Percentiles rank a stretch among this genome's conserved stretches.
Evolutionary conservation across 2,329 filamentous ascomycete species (phyloP).

Genomic region (Venturia pyrina): DNA sequence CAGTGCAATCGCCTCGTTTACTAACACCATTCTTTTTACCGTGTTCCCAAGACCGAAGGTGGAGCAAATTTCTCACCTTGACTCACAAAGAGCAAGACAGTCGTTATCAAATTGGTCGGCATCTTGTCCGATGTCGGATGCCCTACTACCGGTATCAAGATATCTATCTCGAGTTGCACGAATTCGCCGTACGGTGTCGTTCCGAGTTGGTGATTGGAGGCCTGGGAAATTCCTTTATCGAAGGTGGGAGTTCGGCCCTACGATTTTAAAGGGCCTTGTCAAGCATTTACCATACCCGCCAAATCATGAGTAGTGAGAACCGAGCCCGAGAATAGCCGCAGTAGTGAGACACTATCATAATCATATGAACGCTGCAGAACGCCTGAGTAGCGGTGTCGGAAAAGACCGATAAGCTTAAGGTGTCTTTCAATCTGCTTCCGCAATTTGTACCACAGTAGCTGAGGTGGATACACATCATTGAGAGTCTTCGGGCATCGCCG

Average conservation of each 20-base stretch:
- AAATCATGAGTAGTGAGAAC: background rate
- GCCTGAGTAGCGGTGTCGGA: background rate
- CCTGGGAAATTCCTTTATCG: background rate
- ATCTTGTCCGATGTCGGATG: background rate
- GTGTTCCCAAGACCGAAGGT: background rate
- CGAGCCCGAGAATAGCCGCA: background rate
- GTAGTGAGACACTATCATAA: background rate
- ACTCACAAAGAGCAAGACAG: background rate
- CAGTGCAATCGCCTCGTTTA: background rate
- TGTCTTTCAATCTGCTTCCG: background rate
- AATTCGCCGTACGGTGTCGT: background rate
- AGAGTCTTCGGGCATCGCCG: background rate
- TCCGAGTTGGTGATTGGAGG: background rate
- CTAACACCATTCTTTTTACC: background rate
- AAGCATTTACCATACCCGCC: background rate
- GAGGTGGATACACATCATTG: background rate
- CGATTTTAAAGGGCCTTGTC: background rate
- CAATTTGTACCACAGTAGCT: background rate
- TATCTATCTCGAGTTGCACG: conserved; percentile 1
- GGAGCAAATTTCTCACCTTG: background rate
- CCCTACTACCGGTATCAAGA: background rate
- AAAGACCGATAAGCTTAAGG: background rate
- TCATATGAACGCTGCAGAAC: background rate
- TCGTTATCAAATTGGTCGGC: background rate
- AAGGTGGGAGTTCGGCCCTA: background rate